These are phyloP conservation scores for Macadamia integrifolia DNA, from an alignment of 164 flowering plant species.

Conservation along the genomic window DNA sequence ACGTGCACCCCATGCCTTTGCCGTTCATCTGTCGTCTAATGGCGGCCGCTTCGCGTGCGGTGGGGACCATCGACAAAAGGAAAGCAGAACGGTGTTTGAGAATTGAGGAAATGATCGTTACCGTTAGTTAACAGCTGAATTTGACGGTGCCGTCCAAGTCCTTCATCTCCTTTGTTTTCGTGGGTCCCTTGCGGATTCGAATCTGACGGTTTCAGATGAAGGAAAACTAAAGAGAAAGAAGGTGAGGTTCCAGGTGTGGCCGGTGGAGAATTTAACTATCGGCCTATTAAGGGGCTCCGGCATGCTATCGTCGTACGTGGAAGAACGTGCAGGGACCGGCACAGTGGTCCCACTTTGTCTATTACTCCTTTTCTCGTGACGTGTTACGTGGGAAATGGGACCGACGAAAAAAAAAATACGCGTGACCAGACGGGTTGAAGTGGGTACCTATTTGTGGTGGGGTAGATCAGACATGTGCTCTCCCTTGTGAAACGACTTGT, in stretches of 20 bases:
- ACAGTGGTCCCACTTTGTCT: neutral
- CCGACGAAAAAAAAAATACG: neutral
- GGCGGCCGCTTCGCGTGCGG: conserved; percentile 53
- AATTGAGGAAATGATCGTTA: conserved; percentile 3
- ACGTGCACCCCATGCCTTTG: conserved; percentile 68
- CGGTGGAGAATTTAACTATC: too few species aligned
- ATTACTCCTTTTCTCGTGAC: neutral
- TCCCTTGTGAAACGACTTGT: neutral
- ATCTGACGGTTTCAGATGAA: too few species aligned
- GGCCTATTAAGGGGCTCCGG: too few species aligned
- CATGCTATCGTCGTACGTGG: conserved; percentile 8
- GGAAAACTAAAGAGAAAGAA: too few species aligned
- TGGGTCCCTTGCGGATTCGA: neutral
- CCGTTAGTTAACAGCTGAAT: neutral
- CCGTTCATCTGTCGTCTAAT: conserved; percentile 33
- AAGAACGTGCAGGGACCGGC: conserved; percentile 12
- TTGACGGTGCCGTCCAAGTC: neutral
- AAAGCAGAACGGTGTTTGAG: neutral
- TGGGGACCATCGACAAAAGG: conserved; percentile 29
- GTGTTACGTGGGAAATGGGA: conserved; percentile 2
- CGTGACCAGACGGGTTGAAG: neutral
- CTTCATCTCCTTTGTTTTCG: neutral
- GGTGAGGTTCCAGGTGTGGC: too few species aligned
- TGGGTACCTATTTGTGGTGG: too few species aligned
- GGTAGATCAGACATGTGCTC: too few species aligned